phyloP scores from a whole-genome alignment of 78 protist species.

The Tieghemostelium lacteum region DNA sequence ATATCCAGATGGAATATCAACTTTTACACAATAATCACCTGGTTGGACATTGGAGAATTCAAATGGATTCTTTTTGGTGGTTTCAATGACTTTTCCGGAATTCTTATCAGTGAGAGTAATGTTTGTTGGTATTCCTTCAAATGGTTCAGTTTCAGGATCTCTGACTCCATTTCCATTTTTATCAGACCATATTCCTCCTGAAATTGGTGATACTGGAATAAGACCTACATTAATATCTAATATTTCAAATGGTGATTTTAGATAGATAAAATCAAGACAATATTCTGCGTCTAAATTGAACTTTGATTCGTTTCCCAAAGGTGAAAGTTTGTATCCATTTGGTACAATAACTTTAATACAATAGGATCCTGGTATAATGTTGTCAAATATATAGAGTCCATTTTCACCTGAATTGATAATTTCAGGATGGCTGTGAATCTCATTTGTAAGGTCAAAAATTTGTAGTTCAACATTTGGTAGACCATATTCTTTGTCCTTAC shows the following conservation, averaged over 20 bases:
- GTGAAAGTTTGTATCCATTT: background rate
- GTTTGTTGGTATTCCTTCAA: background rate
- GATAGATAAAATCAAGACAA: too few relatives aligned
- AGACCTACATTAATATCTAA: constrained; percentile 10
- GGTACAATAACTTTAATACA: background rate
- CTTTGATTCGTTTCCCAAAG: too few relatives aligned
- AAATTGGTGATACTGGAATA: background rate
- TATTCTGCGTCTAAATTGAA: too few relatives aligned
- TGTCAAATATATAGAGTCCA: constrained; percentile 15
- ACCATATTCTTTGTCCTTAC: background rate
- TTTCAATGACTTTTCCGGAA: background rate
- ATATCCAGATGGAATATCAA: background rate
- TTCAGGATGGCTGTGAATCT: background rate
- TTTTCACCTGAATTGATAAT: background rate
- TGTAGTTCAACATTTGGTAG: background rate
- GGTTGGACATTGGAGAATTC: background rate
- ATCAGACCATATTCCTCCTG: background rate
- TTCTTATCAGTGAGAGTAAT: background rate
- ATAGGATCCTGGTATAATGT: constrained; percentile 1
- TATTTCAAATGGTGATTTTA: too few relatives aligned
- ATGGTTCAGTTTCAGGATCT: background rate
- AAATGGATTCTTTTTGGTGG: constrained; percentile 3
- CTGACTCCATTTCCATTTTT: background rate
- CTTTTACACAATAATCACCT: constrained; percentile 11
- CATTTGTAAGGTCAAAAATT: background rate